These are phyloP conservation scores for Cyphellophora attinorum DNA, from an alignment of 2,329 filamentous ascomycete genomes.

Conservation along the genomic window DNA sequence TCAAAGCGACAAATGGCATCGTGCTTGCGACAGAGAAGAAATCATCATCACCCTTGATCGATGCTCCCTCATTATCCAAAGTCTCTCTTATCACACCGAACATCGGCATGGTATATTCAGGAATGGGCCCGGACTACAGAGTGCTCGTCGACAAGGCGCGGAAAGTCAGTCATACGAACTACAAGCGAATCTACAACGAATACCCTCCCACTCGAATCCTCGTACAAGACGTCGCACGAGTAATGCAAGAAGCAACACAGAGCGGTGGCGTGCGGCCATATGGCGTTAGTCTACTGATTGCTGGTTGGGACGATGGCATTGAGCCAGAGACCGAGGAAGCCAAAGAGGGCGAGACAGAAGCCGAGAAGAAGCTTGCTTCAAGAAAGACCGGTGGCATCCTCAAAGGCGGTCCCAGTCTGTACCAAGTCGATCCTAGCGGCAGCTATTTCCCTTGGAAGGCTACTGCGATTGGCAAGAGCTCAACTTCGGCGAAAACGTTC, in stretches of 20 bases:
- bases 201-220: slow-evolving; percentile 99
- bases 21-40: slow-evolving; percentile 99
- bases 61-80: slow-evolving; percentile 89
- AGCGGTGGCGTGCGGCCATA: slow-evolving; percentile 95
- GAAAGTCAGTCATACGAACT: slow-evolving; percentile 94
- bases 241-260: slow-evolving; percentile 98
- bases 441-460: slow-evolving; percentile 99
- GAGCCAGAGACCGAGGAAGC: slow-evolving; percentile 69
- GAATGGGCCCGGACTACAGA: slow-evolving; percentile 98
- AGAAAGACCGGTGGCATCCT: slow-evolving; percentile 91
- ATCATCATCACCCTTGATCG: slow-evolving; percentile 92
- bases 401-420: slow-evolving; percentile 93
- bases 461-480: slow-evolving; percentile 96
- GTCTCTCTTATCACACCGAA: slow-evolving; percentile 97
- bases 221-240: slow-evolving; percentile 92
- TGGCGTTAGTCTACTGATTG: slow-evolving; percentile 88
- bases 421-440: slow-evolving; percentile 97
- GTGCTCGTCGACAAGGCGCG: slow-evolving; percentile 95
- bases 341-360: slow-evolving; percentile 43
- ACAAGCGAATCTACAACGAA: slow-evolving; percentile 99
- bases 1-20: slow-evolving; percentile 99
- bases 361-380: slow-evolving; percentile 62
- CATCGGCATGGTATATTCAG: slow-evolving; percentile 99
- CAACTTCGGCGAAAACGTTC: slow-evolving; percentile 97
- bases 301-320: slow-evolving; percentile 95